phyloP scores from a whole-genome alignment of 352 stramenopile species.

The Phytophthora citricola region DNA sequence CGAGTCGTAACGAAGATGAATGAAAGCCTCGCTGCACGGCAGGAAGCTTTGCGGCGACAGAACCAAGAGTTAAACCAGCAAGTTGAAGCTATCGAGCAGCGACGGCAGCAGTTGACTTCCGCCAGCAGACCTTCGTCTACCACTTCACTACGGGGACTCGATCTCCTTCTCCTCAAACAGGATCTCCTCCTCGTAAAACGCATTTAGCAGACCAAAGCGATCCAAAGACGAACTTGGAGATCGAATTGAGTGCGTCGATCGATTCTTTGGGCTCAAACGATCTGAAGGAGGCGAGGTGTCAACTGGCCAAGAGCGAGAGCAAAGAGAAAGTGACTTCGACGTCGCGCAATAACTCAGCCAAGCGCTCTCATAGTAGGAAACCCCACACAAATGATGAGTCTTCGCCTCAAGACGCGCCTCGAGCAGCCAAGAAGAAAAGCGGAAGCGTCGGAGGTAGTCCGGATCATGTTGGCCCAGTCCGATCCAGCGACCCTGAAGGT shows the following conservation, averaged over 20 bases:
- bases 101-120: constrained; percentile 47
- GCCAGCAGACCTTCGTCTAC: constrained; percentile 17
- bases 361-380: constrained; percentile 24
- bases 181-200: constrained; percentile 6
- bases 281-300: constrained; percentile 22
- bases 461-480: constrained; percentile 1
- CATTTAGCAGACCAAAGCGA: constrained; percentile 5
- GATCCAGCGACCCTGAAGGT: constrained; percentile 36
- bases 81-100: constrained; percentile 72
- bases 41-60: constrained; percentile 64
- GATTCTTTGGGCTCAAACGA: constrained; percentile 49
- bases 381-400: constrained; percentile 4
- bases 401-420: constrained; percentile 20
- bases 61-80: constrained; percentile 72
- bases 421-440: constrained; percentile 13
- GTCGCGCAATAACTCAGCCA: constrained; percentile 24
- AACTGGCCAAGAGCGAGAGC: constrained; percentile 32
- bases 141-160: constrained; percentile 23
- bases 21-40: constrained; percentile 60
- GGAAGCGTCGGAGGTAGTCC: neutral
- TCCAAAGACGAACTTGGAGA: constrained; percentile 32
- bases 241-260: constrained; percentile 65
- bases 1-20: constrained; percentile 51
- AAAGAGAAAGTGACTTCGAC: constrained; percentile 15
- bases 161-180: constrained; percentile 13